Base-by-base conservation (phyloP, 2,329 filamentous ascomycete genomes). In the Chaetomium sp. region DNA sequence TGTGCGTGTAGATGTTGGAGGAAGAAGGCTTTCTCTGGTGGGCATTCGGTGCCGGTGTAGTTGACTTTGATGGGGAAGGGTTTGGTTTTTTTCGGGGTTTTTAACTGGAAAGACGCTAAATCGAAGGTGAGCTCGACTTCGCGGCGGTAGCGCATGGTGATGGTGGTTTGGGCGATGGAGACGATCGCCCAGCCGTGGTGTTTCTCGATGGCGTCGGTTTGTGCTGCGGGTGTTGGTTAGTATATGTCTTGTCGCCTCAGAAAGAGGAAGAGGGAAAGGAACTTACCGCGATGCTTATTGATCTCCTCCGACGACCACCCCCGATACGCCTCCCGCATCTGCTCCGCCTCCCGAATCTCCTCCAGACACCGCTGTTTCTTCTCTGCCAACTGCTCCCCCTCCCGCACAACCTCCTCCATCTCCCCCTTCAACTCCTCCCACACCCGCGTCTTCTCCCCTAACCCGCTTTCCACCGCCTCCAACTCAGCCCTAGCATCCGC, bases 281-380 rank as follows among this genome's bases (percentile, higher is more conserved):
- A n/a, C 75, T 68, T 78, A 89, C 88, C 81, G 79, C 91, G 91
- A n/a, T 95, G 76, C 41, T 76, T 75, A 60, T 80, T 80, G 60
- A 97, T 89, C 71, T 97, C 94, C 34, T 80, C 85, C 52, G 86
- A 82, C 55, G 86, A 92, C 86, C 91, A 96, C 41, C 92, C 91
- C 52, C 91, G 84, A 68, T 88, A 95, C 65, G 95, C 88, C 68
- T 96, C 91, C 59, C 88, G 82, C 33, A 95, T 78, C 61, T 84
- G 85, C 69, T 96, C 91, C 0, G 91, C 89, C 65, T 90, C 86
- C 56, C 83, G 80, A 56, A 95, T 96, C 48, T 94, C 88, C 34
- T 82, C 79, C 35, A 86, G 66, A 62, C 81, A 90, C 63, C 84
- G 79, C 53, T 83, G 72, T 68, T 92, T 96, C 65, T 83, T 79